Percentiles rank a stretch among this genome's conserved stretches.
phyloP scores from a whole-genome alignment of 345 rosid genomes.

The Fremontodendron californicum region DNA sequence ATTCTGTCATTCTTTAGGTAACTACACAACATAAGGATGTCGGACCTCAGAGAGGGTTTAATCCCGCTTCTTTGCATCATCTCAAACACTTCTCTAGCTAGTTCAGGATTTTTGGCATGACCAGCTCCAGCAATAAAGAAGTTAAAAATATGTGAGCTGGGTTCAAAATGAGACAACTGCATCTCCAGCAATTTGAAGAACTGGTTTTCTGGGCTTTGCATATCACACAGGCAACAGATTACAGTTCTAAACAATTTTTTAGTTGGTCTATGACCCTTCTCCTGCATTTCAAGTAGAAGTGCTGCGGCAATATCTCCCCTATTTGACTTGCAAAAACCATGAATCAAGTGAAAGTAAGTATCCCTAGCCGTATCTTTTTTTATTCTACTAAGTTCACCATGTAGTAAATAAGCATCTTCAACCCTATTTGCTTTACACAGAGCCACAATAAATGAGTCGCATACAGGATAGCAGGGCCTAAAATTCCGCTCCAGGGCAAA shows the following conservation, averaged over 20 bases:
- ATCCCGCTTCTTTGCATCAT: conserved; percentile 54
- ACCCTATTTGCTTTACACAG: conserved; percentile 52
- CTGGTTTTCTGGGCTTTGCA: conserved; percentile 43
- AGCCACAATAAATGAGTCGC: conserved; percentile 49
- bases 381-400: conserved; percentile 37
- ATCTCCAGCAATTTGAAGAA: conserved; percentile 43
- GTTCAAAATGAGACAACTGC: conserved; percentile 46
- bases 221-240: conserved; percentile 38
- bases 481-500: conserved; percentile 41
- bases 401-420: conserved; percentile 58
- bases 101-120: conserved; percentile 53
- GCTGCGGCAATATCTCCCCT: conserved; percentile 59
- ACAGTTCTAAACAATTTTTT: conserved; percentile 44
- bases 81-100: conserved; percentile 64
- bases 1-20: conserved; percentile 53
- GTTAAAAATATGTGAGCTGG: conserved; percentile 34
- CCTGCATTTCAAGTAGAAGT: conserved; percentile 75
- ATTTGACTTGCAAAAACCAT: conserved; percentile 39
- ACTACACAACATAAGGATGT: conserved; percentile 53
- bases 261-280: conserved; percentile 48
- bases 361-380: conserved; percentile 22
- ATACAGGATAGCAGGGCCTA: conserved; percentile 34
- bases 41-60: conserved; percentile 35
- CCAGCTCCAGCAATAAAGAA: conserved; percentile 78
- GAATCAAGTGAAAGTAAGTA: conserved; percentile 47